Evolutionary conservation across 2,329 filamentous ascomycete genomes (phyloP), one percentile per base, ranked within the genome.

Genomic region (Neofusicoccum cordaticola): DNA sequence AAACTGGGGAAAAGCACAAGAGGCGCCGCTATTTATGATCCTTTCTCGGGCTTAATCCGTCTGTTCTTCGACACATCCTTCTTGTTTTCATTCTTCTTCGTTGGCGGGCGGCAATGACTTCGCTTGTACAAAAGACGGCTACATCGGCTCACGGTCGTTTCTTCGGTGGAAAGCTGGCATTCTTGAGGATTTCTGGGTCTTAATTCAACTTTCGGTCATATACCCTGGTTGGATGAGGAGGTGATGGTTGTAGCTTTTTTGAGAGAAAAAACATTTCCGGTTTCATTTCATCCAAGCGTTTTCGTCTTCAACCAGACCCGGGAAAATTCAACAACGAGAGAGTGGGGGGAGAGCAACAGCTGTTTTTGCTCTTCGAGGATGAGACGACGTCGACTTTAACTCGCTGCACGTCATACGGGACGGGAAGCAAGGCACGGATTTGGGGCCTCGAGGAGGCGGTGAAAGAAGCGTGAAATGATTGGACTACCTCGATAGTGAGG

Each of bases 311-410:
- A 31, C 27, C 4, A 31, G 27, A 31, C 4, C 1, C 27, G 2
- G 6, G 4, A 31, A 31, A 31, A 31, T 5, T 7, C 27, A 31
- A 31, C 27, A 31, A 31, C 6, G 6, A 58, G 27, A 5, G 31
- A 11, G 53, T 22, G 12, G 19, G 11, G 6, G 39, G 13, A 11
- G 22, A 8, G 37, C 12, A 12, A 34, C 13, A 15, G 37, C 11
- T 39, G 37, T 12, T 39, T 11, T 39, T 11, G 37, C 9, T 9
- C 9, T 39, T 39, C 13, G 37, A 31, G 27, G 37, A 44, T 57
- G 52, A 19, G 41, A 60, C 41, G 56, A 60, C 56, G 56, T 60
- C 56, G 11, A 60, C 8, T 35, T 60, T 31, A 60, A 60, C 41
- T 60, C 42, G 15, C 56, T 60, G 56, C 42, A 60, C 56, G 56